A percentile compares a stretch with the other conserved stretches of the same genome.
Conservation (phyloP, 345 rosid genomes). For the Adansonia digitata region DNA sequence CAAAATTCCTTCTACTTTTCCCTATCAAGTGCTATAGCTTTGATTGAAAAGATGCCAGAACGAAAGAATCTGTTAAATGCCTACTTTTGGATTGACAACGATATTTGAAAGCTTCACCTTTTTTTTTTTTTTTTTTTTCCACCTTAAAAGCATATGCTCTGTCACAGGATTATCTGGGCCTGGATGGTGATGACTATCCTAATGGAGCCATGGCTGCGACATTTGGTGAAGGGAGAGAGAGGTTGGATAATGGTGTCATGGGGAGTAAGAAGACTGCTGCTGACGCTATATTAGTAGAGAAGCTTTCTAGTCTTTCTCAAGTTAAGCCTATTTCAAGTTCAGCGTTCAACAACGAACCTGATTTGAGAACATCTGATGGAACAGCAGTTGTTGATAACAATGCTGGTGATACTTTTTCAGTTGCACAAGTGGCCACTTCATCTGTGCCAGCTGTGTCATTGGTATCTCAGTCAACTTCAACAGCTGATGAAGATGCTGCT, state of each 20-base stretch:
- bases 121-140: background rate
- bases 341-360: constrained; percentile 30
- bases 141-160: background rate
- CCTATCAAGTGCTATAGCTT: background rate
- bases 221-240: constrained; percentile 29
- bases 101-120: background rate
- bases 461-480: constrained; percentile 26
- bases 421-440: constrained; percentile 23
- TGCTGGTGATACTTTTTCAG: constrained; percentile 19
- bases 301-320: constrained; percentile 31
- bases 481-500: constrained; percentile 21
- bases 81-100: background rate
- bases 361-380: constrained; percentile 29
- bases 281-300: constrained; percentile 29
- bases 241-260: constrained; percentile 22
- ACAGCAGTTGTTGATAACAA: constrained; percentile 33
- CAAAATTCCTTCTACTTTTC: background rate
- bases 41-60: background rate
- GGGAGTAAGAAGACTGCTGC: constrained; percentile 29
- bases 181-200: constrained; percentile 54
- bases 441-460: constrained; percentile 31
- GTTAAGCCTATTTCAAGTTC: constrained; percentile 22
- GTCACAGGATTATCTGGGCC: constrained; percentile 63
- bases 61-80: no score
- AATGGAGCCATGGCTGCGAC: constrained; percentile 27